Conservation (phyloP, 2,329 filamentous ascomycete genomes). For the Gaeumannomyces sp. region DNA sequence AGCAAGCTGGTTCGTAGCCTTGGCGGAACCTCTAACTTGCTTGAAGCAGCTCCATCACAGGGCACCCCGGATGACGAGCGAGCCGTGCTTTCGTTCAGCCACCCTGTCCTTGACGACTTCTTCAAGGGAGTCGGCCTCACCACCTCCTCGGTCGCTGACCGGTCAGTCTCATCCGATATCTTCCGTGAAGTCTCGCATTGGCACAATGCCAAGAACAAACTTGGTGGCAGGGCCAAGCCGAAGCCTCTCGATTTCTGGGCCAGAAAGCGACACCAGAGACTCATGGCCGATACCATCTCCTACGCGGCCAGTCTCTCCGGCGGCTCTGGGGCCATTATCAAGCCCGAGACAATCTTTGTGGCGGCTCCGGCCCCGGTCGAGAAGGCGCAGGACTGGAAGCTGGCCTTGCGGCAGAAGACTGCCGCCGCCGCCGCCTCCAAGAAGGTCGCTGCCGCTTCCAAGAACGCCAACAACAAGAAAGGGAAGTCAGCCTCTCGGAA, state of each 20-base stretch:
- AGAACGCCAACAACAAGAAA: conserved; percentile 28
- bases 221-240: conserved; percentile 32
- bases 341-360: conserved; percentile 58
- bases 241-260: conserved; percentile 25
- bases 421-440: background rate
- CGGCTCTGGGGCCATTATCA: conserved; percentile 53
- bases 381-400: conserved; percentile 16
- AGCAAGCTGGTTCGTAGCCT: background rate
- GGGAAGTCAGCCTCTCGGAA: conserved; percentile 22
- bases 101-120: conserved; percentile 39
- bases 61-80: conserved; percentile 5
- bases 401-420: conserved; percentile 19
- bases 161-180: conserved; percentile 23
- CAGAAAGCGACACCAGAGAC: conserved; percentile 50
- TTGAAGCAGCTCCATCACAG: background rate
- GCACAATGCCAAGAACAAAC: conserved; percentile 52
- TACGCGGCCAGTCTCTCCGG: conserved; percentile 68
- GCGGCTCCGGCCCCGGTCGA: conserved; percentile 6
- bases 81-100: conserved; percentile 39
- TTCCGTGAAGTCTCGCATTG: conserved; percentile 51
- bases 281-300: conserved; percentile 59
- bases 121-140: conserved; percentile 35
- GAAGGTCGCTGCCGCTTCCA: conserved; percentile 6
- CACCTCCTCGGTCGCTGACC: conserved; percentile 21
- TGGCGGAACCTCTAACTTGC: too few species aligned